phyloP scores from a whole-genome alignment of 2,329 filamentous ascomycete species.

The Berkeleyomyces basicola region DNA sequence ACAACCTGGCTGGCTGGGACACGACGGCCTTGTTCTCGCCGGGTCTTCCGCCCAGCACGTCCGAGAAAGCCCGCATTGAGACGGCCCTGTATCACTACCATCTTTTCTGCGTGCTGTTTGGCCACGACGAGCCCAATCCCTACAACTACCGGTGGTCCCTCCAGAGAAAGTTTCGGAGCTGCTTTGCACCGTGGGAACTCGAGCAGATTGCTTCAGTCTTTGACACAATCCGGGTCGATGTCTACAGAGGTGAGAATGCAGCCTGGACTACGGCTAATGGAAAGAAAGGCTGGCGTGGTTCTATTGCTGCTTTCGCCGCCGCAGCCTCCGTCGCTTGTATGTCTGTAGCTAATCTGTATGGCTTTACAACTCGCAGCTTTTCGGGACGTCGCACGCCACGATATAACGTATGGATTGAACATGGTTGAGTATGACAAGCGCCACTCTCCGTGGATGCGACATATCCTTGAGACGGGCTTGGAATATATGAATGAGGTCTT shows the following conservation, averaged over 20 bases:
- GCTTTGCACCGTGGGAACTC: conserved; percentile 7
- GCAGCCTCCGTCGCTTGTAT: not conserved
- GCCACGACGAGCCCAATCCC: not conserved
- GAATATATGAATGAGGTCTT: conserved; percentile 8
- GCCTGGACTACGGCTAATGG: not conserved
- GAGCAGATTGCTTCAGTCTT: conserved; percentile 13
- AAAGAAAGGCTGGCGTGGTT: not conserved
- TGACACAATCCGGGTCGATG: conserved; percentile 1
- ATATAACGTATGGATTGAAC: conserved; percentile 10
- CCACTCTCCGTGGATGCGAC: conserved; percentile 9
- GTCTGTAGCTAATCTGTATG: conserved; percentile 1
- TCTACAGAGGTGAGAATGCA: conserved; percentile 5
- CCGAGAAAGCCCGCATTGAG: conserved; percentile 8
- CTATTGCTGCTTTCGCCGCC: not conserved
- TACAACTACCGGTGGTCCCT: not conserved
- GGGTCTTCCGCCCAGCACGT: not conserved
- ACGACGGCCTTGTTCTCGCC: conserved; percentile 1
- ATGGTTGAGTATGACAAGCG: conserved; percentile 8
- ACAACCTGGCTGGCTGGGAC: conserved; percentile 6
- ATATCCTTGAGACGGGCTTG: conserved; percentile 10
- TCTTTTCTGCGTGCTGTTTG: conserved; percentile 10
- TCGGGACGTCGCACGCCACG: conserved; percentile 13
- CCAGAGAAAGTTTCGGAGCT: conserved; percentile 5
- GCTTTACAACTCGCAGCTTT: conserved; percentile 6
- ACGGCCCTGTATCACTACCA: conserved; percentile 8